Evolutionary conservation across 176 grass and related monocot species (phyloP).

Genomic region (Chrysopogon serrulatus): DNA sequence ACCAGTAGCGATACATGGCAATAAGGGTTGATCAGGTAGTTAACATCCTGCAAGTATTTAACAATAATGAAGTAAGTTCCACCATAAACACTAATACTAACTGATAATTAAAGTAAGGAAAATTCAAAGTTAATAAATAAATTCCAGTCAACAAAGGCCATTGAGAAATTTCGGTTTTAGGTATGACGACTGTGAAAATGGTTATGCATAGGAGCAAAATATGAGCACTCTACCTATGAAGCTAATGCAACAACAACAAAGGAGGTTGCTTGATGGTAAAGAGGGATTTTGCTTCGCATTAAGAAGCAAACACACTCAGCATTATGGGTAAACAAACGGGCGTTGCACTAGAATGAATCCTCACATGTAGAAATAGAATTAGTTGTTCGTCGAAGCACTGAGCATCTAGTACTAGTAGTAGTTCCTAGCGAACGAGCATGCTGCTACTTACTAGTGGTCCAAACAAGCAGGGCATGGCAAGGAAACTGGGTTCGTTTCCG

Average conservation of each 20-base stretch:
- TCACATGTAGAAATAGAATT: background rate
- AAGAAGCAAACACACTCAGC: background rate
- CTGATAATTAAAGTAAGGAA: background rate
- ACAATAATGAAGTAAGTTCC: background rate
- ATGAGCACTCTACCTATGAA: background rate
- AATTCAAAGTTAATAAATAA: background rate
- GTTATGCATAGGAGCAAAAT: background rate
- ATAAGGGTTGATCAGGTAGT: background rate
- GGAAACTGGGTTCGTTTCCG: background rate
- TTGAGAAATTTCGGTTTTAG: background rate
- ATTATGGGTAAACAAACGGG: background rate
- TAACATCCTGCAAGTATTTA: constrained; percentile 18
- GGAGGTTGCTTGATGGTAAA: background rate
- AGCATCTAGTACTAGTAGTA: background rate
- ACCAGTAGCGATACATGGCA: background rate
- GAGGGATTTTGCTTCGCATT: background rate
- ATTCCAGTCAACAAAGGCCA: background rate
- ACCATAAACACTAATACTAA: background rate
- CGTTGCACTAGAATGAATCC: background rate
- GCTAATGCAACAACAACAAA: background rate
- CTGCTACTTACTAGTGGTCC: background rate
- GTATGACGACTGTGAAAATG: background rate
- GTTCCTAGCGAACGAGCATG: background rate
- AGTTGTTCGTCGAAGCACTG: background rate
- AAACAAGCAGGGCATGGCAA: background rate